These are phyloP conservation scores for Syzygium malaccense DNA, from an alignment of 441 rosid species.

Conservation along the genomic window DNA sequence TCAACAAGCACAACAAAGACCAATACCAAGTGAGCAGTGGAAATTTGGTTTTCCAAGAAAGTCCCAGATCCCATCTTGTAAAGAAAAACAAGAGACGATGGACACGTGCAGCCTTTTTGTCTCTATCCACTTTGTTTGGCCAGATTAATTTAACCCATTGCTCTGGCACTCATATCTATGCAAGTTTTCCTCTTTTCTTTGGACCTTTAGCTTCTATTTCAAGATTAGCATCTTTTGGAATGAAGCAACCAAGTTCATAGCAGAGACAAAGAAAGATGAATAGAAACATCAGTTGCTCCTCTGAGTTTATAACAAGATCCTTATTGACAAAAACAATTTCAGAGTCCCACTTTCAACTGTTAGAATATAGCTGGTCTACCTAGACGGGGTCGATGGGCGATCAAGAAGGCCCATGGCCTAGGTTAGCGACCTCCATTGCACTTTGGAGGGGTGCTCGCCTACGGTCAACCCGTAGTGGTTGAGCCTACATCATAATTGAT, in stretches of 20 bases:
- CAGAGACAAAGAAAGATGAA: not conserved
- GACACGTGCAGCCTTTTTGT: not conserved
- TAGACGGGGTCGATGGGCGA: not conserved
- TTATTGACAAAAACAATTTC: not conserved
- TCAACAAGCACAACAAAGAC: not conserved
- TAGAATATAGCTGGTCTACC: not conserved
- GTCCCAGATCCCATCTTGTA: not conserved
- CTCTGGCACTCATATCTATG: not conserved
- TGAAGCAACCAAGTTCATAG: not conserved
- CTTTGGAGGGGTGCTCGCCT: not conserved
- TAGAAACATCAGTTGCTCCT: not conserved
- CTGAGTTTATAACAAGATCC: not conserved
- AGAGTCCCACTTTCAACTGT: not conserved
- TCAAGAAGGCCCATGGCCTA: not conserved
- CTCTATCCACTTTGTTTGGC: not conserved
- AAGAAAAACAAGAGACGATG: not conserved
- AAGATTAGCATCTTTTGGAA: not conserved
- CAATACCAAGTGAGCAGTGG: rapidly evolving
- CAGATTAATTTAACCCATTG: not conserved
- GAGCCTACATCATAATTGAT: not conserved
- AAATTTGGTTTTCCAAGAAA: not conserved
- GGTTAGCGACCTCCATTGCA: not conserved
- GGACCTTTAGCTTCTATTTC: not conserved
- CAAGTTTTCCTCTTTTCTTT: not conserved
- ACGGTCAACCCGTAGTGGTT: no score